phyloP scores from a whole-genome alignment of 805 yeast genomes.

The Monosporozyma solicola region DNA sequence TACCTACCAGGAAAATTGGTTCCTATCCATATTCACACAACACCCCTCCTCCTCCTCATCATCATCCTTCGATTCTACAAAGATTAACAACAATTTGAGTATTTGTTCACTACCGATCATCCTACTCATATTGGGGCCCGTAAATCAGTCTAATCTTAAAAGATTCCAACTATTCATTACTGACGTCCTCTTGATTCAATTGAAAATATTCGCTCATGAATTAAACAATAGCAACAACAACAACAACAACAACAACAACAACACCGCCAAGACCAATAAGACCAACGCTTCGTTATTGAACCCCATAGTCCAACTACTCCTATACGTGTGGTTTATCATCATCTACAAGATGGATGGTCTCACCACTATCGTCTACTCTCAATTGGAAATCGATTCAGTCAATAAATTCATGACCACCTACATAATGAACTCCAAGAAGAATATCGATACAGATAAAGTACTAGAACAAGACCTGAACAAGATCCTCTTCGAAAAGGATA shows the following conservation, averaged over 20 bases:
- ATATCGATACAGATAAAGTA: conserved; percentile 10
- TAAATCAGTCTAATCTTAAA: background rate
- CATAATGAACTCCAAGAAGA: conserved; percentile 8
- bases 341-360: conserved; percentile 3
- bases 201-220: conserved; percentile 10
- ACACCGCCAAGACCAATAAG: conserved; percentile 2
- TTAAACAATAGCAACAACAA: conserved; percentile 3
- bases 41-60: too few species aligned
- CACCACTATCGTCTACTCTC: background rate
- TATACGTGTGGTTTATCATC: conserved; percentile 17
- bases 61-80: conserved; percentile 7
- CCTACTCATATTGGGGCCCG: background rate
- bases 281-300: conserved; percentile 11
- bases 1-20: conserved; percentile 6
- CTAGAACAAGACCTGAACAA: conserved; percentile 10
- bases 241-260: conserved; percentile 2
- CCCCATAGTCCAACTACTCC: conserved; percentile 17
- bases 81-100: conserved; percentile 16
- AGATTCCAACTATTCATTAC: conserved; percentile 10
- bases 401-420: conserved; percentile 12
- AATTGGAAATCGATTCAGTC: conserved; percentile 7
- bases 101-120: conserved; percentile 15
- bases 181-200: conserved; percentile 13
- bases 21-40: background rate
- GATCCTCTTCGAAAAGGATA: conserved; percentile 10